A percentile compares a stretch with the other conserved stretches of the same genome.
Conservation (phyloP, 169 alveolate species). For the Plasmodium relictum region DNA sequence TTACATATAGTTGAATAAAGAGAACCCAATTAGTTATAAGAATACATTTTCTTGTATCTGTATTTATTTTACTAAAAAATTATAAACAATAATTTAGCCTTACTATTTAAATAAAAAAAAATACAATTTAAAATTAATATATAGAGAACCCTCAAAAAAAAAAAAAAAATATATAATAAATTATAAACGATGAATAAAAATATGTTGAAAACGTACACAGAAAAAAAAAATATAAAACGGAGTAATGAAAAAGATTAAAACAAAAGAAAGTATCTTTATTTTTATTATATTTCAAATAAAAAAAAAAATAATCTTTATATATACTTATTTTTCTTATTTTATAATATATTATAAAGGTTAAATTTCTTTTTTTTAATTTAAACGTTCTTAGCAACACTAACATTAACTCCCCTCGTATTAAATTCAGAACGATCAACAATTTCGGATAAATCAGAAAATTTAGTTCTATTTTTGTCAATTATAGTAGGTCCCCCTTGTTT, state of each 20-base stretch:
- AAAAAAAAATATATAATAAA: not conserved
- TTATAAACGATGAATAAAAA: no score
- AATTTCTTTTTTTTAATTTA: not conserved
- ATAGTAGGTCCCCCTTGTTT: conserved; percentile 92
- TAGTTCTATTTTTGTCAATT: conserved; percentile 85
- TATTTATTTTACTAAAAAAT: no score
- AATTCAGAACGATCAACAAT: conserved; percentile 81
- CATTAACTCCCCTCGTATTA: conserved; percentile 82
- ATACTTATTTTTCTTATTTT: not conserved
- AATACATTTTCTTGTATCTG: no score
- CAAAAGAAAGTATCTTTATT: no score
- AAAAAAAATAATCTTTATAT: conserved; percentile 33
- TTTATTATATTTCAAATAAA: no score
- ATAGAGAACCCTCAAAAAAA: not conserved
- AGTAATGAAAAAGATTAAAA: not conserved
- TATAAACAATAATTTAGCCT: no score
- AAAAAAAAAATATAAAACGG: conserved; percentile 7
- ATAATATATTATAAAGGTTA: not conserved
- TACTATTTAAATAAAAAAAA: no score
- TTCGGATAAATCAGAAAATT: conserved; percentile 81
- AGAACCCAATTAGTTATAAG: no score
- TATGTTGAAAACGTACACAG: no score
- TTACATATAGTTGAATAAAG: no score
- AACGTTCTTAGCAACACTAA: conserved; percentile 74
- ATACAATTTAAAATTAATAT: no score